A percentile compares a stretch with the other conserved stretches of the same genome.
phyloP scores from a whole-genome alignment of 257 asterid species.

The Fraxinus excelsior region DNA sequence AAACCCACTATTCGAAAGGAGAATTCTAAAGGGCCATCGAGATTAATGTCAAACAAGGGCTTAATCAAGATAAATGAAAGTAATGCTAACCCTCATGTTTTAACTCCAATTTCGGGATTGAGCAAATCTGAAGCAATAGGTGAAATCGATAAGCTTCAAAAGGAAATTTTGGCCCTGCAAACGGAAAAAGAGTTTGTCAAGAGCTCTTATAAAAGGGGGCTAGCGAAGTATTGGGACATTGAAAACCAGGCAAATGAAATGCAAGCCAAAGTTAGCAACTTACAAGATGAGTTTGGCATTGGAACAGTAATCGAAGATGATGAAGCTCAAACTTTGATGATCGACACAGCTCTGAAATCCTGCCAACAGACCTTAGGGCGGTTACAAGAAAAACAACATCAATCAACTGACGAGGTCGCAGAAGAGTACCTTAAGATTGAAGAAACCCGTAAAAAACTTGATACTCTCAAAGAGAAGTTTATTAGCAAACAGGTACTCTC shows the following conservation, averaged over 20 bases:
- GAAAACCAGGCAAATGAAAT: constrained; percentile 39
- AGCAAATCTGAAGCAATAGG: constrained; percentile 40
- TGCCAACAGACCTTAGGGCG: constrained; percentile 42
- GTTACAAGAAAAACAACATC: constrained; percentile 34
- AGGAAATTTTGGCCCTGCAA: constrained; percentile 48
- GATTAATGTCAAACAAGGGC: constrained; percentile 48
- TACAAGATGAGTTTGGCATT: constrained; percentile 55
- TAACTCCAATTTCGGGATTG: constrained; percentile 36
- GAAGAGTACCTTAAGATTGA: constrained; percentile 35
- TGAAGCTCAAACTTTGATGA: constrained; percentile 49
- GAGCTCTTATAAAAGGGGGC: constrained; percentile 41
- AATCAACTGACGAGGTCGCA: constrained; percentile 32
- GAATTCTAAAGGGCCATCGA: constrained; percentile 34
- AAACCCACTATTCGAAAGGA: constrained; percentile 22
- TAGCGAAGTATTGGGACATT: constrained; percentile 44
- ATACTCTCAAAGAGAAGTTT: constrained; percentile 31
- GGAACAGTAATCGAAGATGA: constrained; percentile 49
- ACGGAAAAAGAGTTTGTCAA: constrained; percentile 48
- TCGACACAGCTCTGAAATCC: constrained; percentile 43
- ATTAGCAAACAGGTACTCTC: constrained; percentile 13
- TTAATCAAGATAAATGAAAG: constrained; percentile 27
- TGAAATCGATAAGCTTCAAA: constrained; percentile 45
- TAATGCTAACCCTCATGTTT: constrained; percentile 10
- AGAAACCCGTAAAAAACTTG: constrained; percentile 33
- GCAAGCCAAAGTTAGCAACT: constrained; percentile 42